A percentile compares a stretch with the other conserved stretches of the same genome.
Evolutionary conservation across 495 filamentous ascomycete species (phyloP).

Genomic region (Bathelium albidoporum): DNA sequence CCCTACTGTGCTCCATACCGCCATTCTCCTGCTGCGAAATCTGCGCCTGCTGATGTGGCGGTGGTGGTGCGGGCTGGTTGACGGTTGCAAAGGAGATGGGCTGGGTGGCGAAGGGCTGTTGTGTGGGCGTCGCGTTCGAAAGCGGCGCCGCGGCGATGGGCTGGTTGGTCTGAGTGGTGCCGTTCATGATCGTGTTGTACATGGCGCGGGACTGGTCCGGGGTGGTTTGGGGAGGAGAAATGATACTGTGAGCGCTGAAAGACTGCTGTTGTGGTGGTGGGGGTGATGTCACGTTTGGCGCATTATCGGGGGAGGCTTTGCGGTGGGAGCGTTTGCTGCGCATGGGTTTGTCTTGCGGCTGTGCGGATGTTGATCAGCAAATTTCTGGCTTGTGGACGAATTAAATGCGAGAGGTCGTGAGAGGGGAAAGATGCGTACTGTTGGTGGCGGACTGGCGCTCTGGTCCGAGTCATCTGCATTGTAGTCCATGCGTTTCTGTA

Average conservation of each 20-base stretch:
- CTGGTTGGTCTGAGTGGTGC: not conserved
- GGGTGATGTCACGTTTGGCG: conserved; percentile 8
- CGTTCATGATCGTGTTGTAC: not conserved
- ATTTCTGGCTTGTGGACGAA: not conserved
- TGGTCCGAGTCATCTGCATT: conserved; percentile 65
- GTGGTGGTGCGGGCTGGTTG: conserved; percentile 8
- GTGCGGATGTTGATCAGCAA: conserved; percentile 8
- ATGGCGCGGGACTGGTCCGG: not conserved
- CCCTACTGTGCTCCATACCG: conserved; percentile 7
- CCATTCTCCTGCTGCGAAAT: not conserved
- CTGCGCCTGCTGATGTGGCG: not conserved
- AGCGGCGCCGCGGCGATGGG: conserved; percentile 11
- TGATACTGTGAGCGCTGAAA: conserved; percentile 9
- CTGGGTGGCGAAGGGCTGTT: too few relatives aligned
- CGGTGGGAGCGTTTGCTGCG: conserved; percentile 68
- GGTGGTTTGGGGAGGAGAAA: conserved; percentile 9
- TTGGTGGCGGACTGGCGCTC: conserved; percentile 61
- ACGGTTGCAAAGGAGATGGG: conserved; percentile 4
- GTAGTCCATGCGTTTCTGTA: conserved; percentile 74
- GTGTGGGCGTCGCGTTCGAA: conserved; percentile 10
- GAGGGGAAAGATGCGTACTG: conserved; percentile 24
- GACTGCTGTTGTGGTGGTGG: conserved; percentile 14
- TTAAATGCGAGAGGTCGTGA: not conserved
- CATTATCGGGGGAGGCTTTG: conserved; percentile 15
- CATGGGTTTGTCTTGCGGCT: conserved; percentile 87